Evolutionary conservation across 495 filamentous ascomycete species (phyloP).

Genomic region (Neurospora africana): DNA sequence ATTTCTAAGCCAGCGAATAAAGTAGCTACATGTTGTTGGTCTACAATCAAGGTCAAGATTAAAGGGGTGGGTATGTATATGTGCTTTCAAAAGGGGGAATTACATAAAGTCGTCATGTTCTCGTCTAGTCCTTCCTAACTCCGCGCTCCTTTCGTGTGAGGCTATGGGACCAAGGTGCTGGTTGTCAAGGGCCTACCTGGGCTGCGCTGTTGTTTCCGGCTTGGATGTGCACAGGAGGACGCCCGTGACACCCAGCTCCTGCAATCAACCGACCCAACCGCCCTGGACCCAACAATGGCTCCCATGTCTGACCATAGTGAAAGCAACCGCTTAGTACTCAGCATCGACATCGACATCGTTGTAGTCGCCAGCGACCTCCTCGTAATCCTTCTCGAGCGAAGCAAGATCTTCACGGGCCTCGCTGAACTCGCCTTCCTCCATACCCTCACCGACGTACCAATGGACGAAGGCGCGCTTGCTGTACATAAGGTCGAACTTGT

Average conservation of each 20-base stretch:
- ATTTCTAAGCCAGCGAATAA: background rate
- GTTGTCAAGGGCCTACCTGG: background rate
- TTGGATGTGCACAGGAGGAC: background rate
- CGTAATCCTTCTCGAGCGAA: slow-evolving; percentile 84
- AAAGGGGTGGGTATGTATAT: background rate
- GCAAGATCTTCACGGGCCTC: slow-evolving; percentile 86
- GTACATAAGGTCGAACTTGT: slow-evolving; percentile 97
- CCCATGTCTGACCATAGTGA: background rate
- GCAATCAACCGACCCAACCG: background rate
- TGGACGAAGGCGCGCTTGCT: slow-evolving; percentile 91
- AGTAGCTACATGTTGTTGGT: background rate
- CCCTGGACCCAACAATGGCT: background rate
- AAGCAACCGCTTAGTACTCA: slow-evolving; percentile 52
- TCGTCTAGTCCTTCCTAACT: background rate
- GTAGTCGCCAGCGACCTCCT: slow-evolving; percentile 75
- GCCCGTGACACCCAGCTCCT: background rate
- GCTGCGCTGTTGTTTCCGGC: background rate
- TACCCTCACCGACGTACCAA: slow-evolving; percentile 93
- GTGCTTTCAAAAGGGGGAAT: background rate
- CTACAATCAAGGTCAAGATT: background rate
- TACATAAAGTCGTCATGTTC: slow-evolving; percentile 1
- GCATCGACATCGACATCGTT: slow-evolving; percentile 54
- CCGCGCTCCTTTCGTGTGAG: background rate
- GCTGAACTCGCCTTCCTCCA: slow-evolving; percentile 91
- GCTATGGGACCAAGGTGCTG: background rate